Evolutionary conservation across 768 basidiomycete genomes (phyloP).

Genomic region (Pilatotrama ljubarskyi): DNA sequence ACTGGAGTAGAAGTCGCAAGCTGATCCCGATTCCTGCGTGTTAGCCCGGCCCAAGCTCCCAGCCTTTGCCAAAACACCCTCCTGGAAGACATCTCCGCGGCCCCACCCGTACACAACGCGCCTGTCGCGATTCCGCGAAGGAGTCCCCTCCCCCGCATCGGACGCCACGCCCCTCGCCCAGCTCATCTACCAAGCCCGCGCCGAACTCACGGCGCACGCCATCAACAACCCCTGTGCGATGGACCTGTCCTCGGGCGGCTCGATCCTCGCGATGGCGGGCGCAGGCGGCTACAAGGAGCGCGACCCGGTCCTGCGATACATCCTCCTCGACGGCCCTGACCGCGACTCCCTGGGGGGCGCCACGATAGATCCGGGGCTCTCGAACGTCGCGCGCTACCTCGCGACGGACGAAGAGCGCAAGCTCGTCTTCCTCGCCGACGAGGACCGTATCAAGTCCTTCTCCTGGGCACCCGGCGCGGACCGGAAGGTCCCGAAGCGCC

Average conservation of each 20-base stretch:
- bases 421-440: conserved; percentile 39
- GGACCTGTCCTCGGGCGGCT: conserved; percentile 24
- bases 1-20: neutral
- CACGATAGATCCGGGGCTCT: conserved; percentile 22
- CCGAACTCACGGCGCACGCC: conserved; percentile 28
- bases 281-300: conserved; percentile 37
- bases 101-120: conserved; percentile 33
- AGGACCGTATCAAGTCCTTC: conserved; percentile 39
- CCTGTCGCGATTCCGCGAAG: conserved; percentile 36
- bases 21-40: neutral
- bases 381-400: conserved; percentile 23
- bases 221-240: conserved; percentile 23
- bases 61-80: neutral
- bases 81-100: conserved; percentile 27
- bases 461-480: conserved; percentile 25
- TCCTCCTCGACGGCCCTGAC: conserved; percentile 21
- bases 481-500: neutral
- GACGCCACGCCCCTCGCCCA: conserved; percentile 28
- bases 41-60: neutral
- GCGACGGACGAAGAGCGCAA: conserved; percentile 35
- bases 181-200: conserved; percentile 37
- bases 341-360: conserved; percentile 1
- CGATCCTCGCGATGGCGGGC: conserved; percentile 27
- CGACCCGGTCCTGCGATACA: conserved; percentile 31
- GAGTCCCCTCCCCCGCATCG: conserved; percentile 16